These are phyloP conservation scores for Clonostachys rosea DNA, from an alignment of 2,329 filamentous ascomycete species.

Conservation along the genomic window DNA sequence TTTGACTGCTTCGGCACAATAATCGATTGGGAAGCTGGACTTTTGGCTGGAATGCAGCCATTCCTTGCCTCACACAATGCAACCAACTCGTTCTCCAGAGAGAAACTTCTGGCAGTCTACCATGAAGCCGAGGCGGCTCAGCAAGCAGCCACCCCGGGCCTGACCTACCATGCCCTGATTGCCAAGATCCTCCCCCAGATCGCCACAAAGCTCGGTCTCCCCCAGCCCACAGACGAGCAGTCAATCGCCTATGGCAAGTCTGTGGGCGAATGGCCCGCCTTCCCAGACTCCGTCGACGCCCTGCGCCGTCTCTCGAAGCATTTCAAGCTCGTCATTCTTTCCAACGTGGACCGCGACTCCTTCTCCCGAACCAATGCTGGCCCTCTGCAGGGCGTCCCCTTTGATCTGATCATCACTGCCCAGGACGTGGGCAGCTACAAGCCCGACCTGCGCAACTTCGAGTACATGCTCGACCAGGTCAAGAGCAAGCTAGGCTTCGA, in stretches of 20 bases:
- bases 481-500: constrained; percentile 48
- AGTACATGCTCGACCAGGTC: constrained; percentile 54
- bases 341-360: constrained; percentile 50
- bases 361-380: constrained; percentile 39
- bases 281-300: constrained; percentile 52
- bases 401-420: constrained; percentile 64
- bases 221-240: constrained; percentile 26
- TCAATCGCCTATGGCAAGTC: constrained; percentile 44
- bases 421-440: constrained; percentile 71
- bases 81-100: constrained; percentile 16
- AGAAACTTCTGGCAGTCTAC: constrained; percentile 32
- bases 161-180: constrained; percentile 58
- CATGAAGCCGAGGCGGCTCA: constrained; percentile 42
- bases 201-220: constrained; percentile 33
- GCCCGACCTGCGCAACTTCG: constrained; percentile 61
- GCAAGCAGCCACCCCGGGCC: constrained; percentile 48
- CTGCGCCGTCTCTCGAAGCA: constrained; percentile 40
- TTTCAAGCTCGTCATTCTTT: constrained; percentile 55
- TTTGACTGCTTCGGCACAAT: constrained; percentile 82
- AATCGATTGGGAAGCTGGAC: constrained; percentile 71
- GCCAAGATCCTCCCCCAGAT: constrained; percentile 38
- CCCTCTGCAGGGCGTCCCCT: constrained; percentile 39
- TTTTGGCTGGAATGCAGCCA: constrained; percentile 48
- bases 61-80: constrained; percentile 28
- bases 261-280: constrained; percentile 52